Conservation (phyloP, 2,329 filamentous ascomycete species). For the Neurospora sp. region DNA sequence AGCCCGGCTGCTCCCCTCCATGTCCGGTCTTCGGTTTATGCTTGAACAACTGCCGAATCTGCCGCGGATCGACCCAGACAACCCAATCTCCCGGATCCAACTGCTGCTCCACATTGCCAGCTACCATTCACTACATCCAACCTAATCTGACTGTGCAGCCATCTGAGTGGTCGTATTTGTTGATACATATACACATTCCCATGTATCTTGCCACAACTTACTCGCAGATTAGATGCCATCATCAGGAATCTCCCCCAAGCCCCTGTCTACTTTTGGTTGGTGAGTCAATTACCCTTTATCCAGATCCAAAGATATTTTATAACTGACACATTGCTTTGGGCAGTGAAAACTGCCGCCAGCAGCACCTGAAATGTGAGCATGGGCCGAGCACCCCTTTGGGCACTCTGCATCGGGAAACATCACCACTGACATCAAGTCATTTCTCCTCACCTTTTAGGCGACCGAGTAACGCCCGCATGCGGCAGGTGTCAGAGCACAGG, state of each 20-base stretch:
- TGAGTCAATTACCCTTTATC: slow-evolving; percentile 1
- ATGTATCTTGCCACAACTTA: neutral
- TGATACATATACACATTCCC: neutral
- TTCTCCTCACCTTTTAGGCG: slow-evolving; percentile 23
- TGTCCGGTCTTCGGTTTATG: neutral
- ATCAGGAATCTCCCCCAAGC: neutral
- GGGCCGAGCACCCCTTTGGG: neutral
- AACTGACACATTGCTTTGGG: neutral
- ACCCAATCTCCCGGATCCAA: neutral
- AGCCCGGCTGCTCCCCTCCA: neutral
- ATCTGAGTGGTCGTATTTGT: neutral
- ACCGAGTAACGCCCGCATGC: slow-evolving; percentile 27
- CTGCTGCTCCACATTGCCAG: neutral
- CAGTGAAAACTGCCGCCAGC: slow-evolving; percentile 37
- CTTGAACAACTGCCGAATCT: neutral
- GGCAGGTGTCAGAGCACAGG: slow-evolving; percentile 22
- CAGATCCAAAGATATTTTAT: neutral
- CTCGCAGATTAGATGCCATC: slow-evolving; percentile 9
- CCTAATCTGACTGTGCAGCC: neutral
- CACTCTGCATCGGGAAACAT: neutral
- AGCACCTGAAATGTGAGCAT: slow-evolving; percentile 36
- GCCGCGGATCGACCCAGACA: neutral
- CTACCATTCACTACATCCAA: neutral
- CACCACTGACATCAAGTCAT: slow-evolving; percentile 4
- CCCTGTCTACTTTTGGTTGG: slow-evolving; percentile 14